Evolutionary conservation across 78 protist genomes (phyloP).

Genomic region (Dictyostelium citrinum): DNA sequence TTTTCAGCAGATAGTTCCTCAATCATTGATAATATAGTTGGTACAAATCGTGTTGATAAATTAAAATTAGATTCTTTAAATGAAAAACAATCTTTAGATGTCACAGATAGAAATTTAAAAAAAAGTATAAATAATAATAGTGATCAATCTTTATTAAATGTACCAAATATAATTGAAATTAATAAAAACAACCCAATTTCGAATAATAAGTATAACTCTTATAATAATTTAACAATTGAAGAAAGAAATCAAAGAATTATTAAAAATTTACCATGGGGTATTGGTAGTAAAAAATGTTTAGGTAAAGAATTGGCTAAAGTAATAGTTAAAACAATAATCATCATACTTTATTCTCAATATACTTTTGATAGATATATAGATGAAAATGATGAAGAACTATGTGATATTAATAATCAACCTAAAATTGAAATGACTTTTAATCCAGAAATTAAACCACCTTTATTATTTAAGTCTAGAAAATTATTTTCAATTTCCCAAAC

Average conservation of each 20-base stretch:
- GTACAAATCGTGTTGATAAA: neutral
- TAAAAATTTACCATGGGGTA: constrained; percentile 30
- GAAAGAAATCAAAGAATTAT: constrained; percentile 19
- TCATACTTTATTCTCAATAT: constrained; percentile 1
- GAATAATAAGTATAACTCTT: neutral
- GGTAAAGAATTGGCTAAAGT: constrained; percentile 19
- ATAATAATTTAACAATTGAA: neutral
- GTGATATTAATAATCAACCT: neutral
- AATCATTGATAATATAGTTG: neutral
- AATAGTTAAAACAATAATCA: constrained; percentile 7
- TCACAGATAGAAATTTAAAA: neutral
- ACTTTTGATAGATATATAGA: neutral
- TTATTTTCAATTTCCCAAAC: neutral
- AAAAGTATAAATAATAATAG: neutral
- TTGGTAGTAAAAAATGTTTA: constrained; percentile 32
- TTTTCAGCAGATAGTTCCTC: neutral
- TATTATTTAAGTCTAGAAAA: neutral
- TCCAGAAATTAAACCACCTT: constrained; percentile 12
- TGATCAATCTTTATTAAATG: neutral
- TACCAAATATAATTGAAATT: neutral
- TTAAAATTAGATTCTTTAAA: neutral
- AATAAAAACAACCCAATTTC: neutral
- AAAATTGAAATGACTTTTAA: neutral
- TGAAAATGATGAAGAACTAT: neutral
- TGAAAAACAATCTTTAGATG: neutral